Percentiles rank a stretch among this genome's conserved stretches.
Conservation (phyloP, 78 protist genomes). For the Emiliania huxleyi region DNA sequence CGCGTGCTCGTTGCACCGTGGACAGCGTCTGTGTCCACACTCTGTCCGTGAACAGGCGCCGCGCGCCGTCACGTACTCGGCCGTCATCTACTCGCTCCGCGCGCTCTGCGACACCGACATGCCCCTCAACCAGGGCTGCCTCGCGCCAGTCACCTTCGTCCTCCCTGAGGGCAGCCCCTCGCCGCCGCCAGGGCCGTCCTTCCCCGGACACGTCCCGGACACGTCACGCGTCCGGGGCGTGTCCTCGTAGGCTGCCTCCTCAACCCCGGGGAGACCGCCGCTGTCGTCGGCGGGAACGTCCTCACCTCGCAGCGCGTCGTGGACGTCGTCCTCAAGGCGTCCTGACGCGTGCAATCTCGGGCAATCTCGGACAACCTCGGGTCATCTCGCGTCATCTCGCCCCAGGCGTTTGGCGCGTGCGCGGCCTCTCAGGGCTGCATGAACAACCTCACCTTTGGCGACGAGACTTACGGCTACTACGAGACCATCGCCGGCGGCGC, state of each 20-base stretch:
- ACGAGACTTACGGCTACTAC: constrained; percentile 82
- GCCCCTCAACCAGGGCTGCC: constrained; percentile 88
- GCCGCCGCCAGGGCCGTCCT: too few relatives aligned
- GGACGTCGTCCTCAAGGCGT: constrained; percentile 77
- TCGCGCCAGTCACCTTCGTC: constrained; percentile 71
- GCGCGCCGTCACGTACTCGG: constrained; percentile 75
- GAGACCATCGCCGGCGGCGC: constrained; percentile 96
- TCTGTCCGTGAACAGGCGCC: too few relatives aligned
- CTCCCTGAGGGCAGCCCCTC: too few relatives aligned
- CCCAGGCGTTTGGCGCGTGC: constrained; percentile 78
- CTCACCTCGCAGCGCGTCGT: constrained; percentile 88
- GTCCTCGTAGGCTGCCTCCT: constrained; percentile 69
- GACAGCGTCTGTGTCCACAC: too few relatives aligned
- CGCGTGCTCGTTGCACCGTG: too few relatives aligned
- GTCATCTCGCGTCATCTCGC: too few relatives aligned
- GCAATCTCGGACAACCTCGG: too few relatives aligned
- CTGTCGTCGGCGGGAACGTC: constrained; percentile 96
- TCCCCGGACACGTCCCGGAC: too few relatives aligned
- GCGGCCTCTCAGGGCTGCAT: constrained; percentile 85
- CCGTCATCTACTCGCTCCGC: constrained; percentile 85
- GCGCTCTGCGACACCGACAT: constrained; percentile 79
- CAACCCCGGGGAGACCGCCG: constrained; percentile 71
- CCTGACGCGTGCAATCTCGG: too few relatives aligned
- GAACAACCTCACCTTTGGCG: constrained; percentile 95
- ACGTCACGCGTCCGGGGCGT: too few relatives aligned